Percentiles rank a stretch among this genome's conserved stretches.
phyloP scores from a whole-genome alignment of 1,284 basidiomycete genomes.

The Ustilago cynodontis region DNA sequence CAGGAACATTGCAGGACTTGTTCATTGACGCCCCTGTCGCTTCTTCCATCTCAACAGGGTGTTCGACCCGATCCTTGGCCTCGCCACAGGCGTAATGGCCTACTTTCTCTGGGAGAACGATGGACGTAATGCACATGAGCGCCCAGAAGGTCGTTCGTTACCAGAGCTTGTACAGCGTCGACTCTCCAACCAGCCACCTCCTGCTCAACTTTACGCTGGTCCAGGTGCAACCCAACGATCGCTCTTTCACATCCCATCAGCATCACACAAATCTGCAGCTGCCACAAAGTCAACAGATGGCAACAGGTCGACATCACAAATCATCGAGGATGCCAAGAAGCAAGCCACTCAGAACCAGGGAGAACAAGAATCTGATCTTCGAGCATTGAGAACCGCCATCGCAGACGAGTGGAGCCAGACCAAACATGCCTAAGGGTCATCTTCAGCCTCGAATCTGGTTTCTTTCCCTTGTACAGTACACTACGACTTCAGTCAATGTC shows the following conservation, averaged over 20 bases:
- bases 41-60: conserved; percentile 12
- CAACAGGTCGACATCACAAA: conserved; percentile 19
- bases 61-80: conserved; percentile 63
- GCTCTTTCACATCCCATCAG: conserved; percentile 41
- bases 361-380: conserved; percentile 28
- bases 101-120: conserved; percentile 68
- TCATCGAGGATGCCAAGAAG: conserved; percentile 23
- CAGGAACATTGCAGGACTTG: background rate
- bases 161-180: conserved; percentile 52
- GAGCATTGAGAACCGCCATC: conserved; percentile 32
- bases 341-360: conserved; percentile 27
- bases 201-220: conserved; percentile 29
- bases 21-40: background rate
- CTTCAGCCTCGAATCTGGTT: background rate
- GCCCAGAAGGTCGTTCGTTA: conserved; percentile 56
- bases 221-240: conserved; percentile 32
- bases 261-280: conserved; percentile 17
- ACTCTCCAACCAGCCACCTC: conserved; percentile 28
- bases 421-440: conserved; percentile 6
- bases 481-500: background rate
- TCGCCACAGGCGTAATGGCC: conserved; percentile 63
- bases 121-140: conserved; percentile 51
- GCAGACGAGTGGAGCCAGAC: conserved; percentile 42
- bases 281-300: background rate
- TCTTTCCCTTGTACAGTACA: background rate